These are phyloP conservation scores for Amylocarpus encephaloides DNA, from an alignment of 2,329 filamentous ascomycete genomes.

Conservation along the genomic window DNA sequence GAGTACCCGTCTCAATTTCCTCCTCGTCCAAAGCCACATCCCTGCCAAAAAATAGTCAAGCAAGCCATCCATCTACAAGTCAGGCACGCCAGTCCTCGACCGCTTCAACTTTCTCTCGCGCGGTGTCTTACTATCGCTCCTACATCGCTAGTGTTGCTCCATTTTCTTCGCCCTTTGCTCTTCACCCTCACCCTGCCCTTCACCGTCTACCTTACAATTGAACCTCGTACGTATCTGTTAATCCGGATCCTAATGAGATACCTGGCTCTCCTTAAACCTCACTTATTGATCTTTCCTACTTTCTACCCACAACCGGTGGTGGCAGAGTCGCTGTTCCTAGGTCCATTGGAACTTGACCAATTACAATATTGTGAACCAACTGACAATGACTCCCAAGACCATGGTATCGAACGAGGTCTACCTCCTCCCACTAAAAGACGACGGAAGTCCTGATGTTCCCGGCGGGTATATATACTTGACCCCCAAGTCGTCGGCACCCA, in stretches of 20 bases:
- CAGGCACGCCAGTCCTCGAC: neutral
- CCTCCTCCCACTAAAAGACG: constrained; percentile 82
- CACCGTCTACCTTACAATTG: neutral
- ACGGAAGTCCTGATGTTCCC: constrained; percentile 83
- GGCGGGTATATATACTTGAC: constrained; percentile 90
- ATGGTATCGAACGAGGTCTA: constrained; percentile 71
- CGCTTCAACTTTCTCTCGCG: neutral
- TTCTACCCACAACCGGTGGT: neutral
- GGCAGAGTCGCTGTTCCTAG: neutral
- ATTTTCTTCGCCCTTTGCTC: neutral
- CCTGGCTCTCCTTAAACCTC: neutral
- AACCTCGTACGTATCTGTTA: constrained; percentile 5
- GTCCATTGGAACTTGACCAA: neutral
- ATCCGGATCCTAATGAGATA: neutral
- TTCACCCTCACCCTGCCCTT: neutral
- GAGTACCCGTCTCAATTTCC: neutral
- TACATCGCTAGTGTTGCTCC: neutral
- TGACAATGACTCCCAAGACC: constrained; percentile 50
- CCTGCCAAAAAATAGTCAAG: neutral
- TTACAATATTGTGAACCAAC: neutral
- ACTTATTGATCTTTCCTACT: neutral
- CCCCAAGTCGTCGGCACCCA: constrained; percentile 63
- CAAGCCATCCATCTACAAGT: no score
- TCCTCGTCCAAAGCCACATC: neutral
- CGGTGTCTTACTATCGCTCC: neutral